Percentiles rank a stretch among this genome's conserved stretches.
These are phyloP conservation scores for Prunus fruticosa DNA, from an alignment of 306 rosid species.

Conservation along the genomic window DNA sequence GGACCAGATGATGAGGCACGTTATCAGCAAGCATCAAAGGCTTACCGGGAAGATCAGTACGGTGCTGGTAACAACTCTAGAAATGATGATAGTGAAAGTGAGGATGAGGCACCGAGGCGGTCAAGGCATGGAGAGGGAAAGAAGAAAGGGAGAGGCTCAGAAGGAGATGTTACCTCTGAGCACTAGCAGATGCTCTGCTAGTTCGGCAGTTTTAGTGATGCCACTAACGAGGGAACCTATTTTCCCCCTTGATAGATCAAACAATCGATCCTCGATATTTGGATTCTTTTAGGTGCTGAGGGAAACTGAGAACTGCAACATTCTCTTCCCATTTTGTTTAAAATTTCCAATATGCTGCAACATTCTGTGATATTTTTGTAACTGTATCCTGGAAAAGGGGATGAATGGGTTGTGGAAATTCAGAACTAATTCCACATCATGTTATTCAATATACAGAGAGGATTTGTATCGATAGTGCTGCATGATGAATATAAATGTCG, in stretches of 20 bases:
- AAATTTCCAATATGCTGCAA: not conserved
- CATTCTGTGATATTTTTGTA: constrained; percentile 12
- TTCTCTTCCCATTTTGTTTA: not conserved
- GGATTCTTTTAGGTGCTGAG: constrained; percentile 18
- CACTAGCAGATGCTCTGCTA: constrained; percentile 37
- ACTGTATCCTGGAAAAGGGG: constrained; percentile 4
- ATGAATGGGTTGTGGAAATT: not conserved
- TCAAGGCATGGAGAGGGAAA: constrained; percentile 96
- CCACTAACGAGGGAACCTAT: constrained; percentile 35
- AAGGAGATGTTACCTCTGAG: constrained; percentile 54
- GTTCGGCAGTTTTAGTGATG: constrained; percentile 13
- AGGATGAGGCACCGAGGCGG: constrained; percentile 96
- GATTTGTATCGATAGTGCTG: too few relatives aligned
- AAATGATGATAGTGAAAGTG: constrained; percentile 89
- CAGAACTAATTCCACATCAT: not conserved
- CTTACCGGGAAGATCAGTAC: constrained; percentile 55
- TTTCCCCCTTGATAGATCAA: constrained; percentile 3
- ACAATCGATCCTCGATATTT: not conserved
- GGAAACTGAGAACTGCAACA: not conserved
- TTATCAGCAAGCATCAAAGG: constrained; percentile 59
- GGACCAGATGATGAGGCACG: constrained; percentile 70
- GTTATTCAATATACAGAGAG: not conserved
- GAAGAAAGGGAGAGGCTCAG: constrained; percentile 73
- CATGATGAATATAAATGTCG: too few relatives aligned
- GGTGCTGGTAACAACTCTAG: constrained; percentile 43